Evolutionary conservation across 78 protist species (phyloP).

Genomic region (Isochrysis galbana): DNA sequence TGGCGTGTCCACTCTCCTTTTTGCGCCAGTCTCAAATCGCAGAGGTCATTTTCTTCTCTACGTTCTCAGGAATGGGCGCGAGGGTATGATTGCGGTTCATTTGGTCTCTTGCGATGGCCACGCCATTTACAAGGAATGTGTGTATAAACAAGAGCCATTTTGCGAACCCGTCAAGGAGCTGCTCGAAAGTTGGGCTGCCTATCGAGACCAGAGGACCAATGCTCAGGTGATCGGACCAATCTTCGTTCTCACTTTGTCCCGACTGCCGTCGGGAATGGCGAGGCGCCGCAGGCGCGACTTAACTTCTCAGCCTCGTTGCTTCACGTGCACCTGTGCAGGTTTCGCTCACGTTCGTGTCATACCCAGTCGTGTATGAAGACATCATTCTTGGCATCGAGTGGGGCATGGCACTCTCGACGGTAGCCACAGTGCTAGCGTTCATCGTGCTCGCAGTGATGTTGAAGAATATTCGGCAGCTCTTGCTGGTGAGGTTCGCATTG

Average conservation of each 20-base stretch:
- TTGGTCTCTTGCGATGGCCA: neutral
- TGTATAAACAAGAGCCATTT: neutral
- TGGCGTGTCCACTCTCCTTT: too few relatives aligned
- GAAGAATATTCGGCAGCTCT: neutral
- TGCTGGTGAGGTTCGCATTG: too few relatives aligned
- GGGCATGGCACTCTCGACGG: neutral
- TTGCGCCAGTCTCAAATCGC: too few relatives aligned
- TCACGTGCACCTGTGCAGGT: neutral
- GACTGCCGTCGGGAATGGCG: too few relatives aligned
- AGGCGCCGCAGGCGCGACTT: too few relatives aligned
- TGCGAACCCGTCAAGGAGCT: neutral
- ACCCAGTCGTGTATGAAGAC: neutral
- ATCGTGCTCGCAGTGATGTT: neutral
- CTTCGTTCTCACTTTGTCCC: too few relatives aligned
- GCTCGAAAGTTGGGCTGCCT: neutral
- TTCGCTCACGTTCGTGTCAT: neutral
- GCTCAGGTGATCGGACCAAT: too few relatives aligned
- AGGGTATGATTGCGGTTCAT: neutral
- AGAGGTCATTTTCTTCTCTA: too few relatives aligned
- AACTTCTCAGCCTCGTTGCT: too few relatives aligned
- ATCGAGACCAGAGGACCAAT: neutral
- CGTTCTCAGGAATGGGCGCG: too few relatives aligned
- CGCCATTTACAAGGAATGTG: neutral
- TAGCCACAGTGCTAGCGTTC: neutral
- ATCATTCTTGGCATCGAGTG: neutral